These are phyloP conservation scores for Thecamonas trahens DNA, from an alignment of 78 protist species.

Conservation along the genomic window DNA sequence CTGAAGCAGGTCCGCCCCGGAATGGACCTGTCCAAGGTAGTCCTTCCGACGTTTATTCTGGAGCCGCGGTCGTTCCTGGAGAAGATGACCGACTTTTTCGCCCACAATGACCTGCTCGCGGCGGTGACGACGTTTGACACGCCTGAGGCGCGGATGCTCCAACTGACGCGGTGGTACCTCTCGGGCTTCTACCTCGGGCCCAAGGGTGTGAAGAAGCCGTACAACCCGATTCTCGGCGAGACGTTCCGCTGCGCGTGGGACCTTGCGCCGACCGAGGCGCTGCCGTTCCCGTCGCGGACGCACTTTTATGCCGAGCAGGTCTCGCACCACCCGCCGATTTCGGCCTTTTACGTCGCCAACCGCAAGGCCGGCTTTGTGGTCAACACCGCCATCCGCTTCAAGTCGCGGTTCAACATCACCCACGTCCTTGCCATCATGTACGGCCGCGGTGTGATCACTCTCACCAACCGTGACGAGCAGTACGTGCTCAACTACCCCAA, in stretches of 20 bases:
- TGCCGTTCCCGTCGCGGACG: slow-evolving; percentile 14
- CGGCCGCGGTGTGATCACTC: background rate
- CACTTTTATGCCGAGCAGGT: slow-evolving; percentile 62
- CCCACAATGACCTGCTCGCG: slow-evolving; percentile 35
- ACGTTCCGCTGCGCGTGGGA: slow-evolving; percentile 61
- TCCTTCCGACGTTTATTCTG: slow-evolving; percentile 85
- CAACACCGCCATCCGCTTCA: slow-evolving; percentile 44
- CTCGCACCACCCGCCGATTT: slow-evolving; percentile 91
- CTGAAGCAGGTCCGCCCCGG: slow-evolving; percentile 55
- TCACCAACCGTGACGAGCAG: slow-evolving; percentile 33
- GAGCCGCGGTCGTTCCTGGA: slow-evolving; percentile 88
- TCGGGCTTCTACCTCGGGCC: slow-evolving; percentile 72
- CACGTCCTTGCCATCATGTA: background rate
- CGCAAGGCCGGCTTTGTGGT: slow-evolving; percentile 46
- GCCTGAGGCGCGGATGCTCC: slow-evolving; percentile 64
- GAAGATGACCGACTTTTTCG: slow-evolving; percentile 51
- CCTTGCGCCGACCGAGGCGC: background rate
- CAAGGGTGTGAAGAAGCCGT: slow-evolving; percentile 86
- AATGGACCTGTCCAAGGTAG: slow-evolving; percentile 73
- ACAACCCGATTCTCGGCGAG: slow-evolving; percentile 92
- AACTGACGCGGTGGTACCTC: slow-evolving; percentile 72
- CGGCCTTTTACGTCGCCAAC: slow-evolving; percentile 66
- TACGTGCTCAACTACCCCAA: slow-evolving; percentile 65
- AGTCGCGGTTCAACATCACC: slow-evolving; percentile 69
- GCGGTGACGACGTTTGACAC: slow-evolving; percentile 6